Evolutionary conservation across 2,329 filamentous ascomycete genomes (phyloP).

Genomic region (Ophiostoma ulmi): DNA sequence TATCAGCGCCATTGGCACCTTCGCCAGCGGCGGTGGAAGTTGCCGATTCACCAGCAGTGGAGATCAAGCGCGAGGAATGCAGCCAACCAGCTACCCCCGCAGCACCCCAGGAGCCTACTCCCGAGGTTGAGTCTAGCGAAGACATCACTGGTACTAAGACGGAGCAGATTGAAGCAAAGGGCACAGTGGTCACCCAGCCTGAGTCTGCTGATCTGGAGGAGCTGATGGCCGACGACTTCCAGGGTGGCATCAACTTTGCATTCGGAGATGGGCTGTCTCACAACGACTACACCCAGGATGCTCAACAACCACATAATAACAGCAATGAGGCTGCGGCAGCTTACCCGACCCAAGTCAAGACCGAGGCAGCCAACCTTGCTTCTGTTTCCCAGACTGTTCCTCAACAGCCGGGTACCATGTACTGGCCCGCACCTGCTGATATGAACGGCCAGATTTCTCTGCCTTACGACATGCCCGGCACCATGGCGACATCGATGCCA

Average conservation of each 20-base stretch:
- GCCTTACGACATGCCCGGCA: background rate
- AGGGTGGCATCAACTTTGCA: slow-evolving; percentile 20
- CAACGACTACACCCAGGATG: background rate
- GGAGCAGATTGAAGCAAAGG: background rate
- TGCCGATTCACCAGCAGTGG: background rate
- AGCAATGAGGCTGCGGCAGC: background rate
- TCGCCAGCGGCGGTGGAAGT: background rate
- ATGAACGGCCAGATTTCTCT: background rate
- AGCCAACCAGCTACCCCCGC: slow-evolving; percentile 1
- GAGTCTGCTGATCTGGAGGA: slow-evolving; percentile 15
- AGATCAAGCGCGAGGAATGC: background rate
- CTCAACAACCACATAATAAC: too few relatives aligned
- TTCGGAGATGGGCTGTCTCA: slow-evolving; percentile 3
- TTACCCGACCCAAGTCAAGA: background rate
- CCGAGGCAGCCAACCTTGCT: background rate
- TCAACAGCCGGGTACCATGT: slow-evolving; percentile 8
- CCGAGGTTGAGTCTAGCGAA: background rate
- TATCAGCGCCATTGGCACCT: background rate
- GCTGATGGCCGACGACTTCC: slow-evolving; percentile 15
- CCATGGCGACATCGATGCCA: background rate
- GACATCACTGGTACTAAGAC: background rate
- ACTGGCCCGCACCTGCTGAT: background rate
- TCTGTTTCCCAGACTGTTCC: background rate
- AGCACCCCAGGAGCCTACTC: background rate
- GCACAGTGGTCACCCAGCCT: background rate